These are phyloP conservation scores for Globisporangium paddicum DNA, from an alignment of 352 stramenopile genomes.

Conservation along the genomic window DNA sequence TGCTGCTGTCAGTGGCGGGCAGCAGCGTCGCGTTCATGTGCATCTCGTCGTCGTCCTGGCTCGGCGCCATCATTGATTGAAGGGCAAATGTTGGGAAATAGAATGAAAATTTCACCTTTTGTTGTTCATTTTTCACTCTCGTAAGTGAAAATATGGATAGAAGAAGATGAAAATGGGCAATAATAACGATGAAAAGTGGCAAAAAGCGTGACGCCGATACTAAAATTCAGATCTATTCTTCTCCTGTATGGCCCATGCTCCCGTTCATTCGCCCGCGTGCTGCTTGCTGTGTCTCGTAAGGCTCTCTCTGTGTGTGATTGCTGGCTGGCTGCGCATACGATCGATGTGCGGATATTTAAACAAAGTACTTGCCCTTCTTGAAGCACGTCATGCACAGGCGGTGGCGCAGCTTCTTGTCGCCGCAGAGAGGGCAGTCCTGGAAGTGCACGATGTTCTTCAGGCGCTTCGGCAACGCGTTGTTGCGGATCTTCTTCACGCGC, in stretches of 20 bases:
- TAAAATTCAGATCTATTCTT: slow-evolving; percentile 4
- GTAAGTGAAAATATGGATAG: no score
- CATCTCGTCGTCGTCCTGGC: slow-evolving; percentile 12
- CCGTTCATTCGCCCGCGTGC: no score
- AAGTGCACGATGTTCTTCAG: slow-evolving; percentile 91
- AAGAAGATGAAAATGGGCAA: no score
- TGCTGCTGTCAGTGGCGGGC: background rate
- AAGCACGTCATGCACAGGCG: slow-evolving; percentile 89
- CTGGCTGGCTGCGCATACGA: slow-evolving; percentile 6
- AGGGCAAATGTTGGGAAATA: slow-evolving; percentile 1
- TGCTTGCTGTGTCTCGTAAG: background rate
- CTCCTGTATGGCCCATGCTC: background rate
- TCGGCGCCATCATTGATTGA: slow-evolving; percentile 4
- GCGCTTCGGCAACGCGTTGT: slow-evolving; percentile 84
- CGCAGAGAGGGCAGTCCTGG: slow-evolving; percentile 76
- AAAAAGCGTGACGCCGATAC: background rate
- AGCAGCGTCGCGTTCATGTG: slow-evolving; percentile 17
- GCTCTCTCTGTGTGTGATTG: slow-evolving; percentile 5
- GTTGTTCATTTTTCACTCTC: no score
- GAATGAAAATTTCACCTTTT: no score
- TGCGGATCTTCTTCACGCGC: slow-evolving; percentile 83
- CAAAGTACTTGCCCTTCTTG: slow-evolving; percentile 91
- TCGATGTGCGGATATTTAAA: slow-evolving; percentile 28
- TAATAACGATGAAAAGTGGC: no score
- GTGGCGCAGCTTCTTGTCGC: slow-evolving; percentile 87